phyloP scores from a whole-genome alignment of 129 eudicot species.

The Lactuca saligna region DNA sequence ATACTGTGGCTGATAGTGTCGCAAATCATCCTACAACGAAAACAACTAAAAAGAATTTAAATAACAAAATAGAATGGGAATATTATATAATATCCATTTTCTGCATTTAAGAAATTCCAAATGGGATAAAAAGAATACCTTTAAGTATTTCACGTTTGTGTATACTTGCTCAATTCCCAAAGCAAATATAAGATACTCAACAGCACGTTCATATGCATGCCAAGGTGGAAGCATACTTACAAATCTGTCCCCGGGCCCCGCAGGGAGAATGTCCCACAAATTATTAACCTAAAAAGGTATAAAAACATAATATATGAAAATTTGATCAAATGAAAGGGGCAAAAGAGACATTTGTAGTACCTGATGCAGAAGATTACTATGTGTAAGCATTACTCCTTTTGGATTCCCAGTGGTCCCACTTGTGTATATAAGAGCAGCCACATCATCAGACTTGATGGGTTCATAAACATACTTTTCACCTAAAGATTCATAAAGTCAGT shows the following conservation, averaged over 20 bases:
- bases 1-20: slow-evolving; percentile 75
- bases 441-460: slow-evolving; percentile 73
- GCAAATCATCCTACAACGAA: slow-evolving; percentile 80
- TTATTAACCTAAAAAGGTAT: slow-evolving; percentile 45
- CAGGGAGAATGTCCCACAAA: slow-evolving; percentile 79
- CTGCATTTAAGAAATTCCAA: slow-evolving; percentile 3
- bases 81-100: not conserved
- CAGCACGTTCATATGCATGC: slow-evolving; percentile 97
- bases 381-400: slow-evolving; percentile 96
- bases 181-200: slow-evolving; percentile 78
- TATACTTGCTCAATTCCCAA: slow-evolving; percentile 80
- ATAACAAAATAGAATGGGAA: not conserved
- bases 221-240: slow-evolving; percentile 98
- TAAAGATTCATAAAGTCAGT: slow-evolving; percentile 31
- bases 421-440: slow-evolving; percentile 87
- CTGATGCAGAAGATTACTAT: slow-evolving; percentile 91
- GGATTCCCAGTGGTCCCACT: slow-evolving; percentile 99
- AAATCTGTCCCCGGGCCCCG: slow-evolving; percentile 87
- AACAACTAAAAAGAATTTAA: not conserved
- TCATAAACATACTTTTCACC: slow-evolving; percentile 64
- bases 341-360: slow-evolving; percentile 33
- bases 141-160: slow-evolving; percentile 67
- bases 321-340: not conserved
- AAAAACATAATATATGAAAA: too few species aligned
- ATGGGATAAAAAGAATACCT: slow-evolving; percentile 43